Evolutionary conservation across 139 green algal genomes (phyloP).

Genomic region (Asterochloris sp.): DNA sequence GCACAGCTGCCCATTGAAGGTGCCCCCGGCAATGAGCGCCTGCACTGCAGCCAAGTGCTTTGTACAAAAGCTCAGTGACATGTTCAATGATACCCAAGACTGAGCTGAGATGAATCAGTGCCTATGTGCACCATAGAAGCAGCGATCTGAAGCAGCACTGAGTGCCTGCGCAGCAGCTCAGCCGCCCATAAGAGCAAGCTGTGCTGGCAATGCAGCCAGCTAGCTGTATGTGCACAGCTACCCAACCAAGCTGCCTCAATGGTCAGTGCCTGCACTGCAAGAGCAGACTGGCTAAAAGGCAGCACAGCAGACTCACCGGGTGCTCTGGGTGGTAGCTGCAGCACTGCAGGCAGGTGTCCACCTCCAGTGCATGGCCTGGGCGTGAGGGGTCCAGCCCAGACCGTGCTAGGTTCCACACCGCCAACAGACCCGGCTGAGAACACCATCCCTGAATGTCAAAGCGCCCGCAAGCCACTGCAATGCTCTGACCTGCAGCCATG

Average conservation of each 20-base stretch:
- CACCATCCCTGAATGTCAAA: constrained; percentile 64
- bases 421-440: constrained; percentile 39
- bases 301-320: constrained; percentile 24
- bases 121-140: background rate
- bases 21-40: constrained; percentile 59
- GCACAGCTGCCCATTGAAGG: constrained; percentile 63
- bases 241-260: background rate
- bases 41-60: constrained; percentile 7
- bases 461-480: constrained; percentile 53
- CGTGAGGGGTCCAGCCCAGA: constrained; percentile 32
- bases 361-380: constrained; percentile 41
- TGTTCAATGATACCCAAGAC: no score
- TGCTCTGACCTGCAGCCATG: constrained; percentile 23
- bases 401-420: constrained; percentile 58
- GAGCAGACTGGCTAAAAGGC: background rate
- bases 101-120: background rate
- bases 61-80: background rate
- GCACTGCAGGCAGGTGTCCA: constrained; percentile 57
- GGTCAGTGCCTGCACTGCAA: background rate
- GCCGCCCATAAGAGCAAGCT: background rate
- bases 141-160: background rate
- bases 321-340: constrained; percentile 59
- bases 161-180: background rate
- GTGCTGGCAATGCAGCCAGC: background rate
- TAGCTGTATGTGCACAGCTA: background rate